Conservation (phyloP, 1,284 basidiomycete genomes). For the Austroboletus niveus region DNA sequence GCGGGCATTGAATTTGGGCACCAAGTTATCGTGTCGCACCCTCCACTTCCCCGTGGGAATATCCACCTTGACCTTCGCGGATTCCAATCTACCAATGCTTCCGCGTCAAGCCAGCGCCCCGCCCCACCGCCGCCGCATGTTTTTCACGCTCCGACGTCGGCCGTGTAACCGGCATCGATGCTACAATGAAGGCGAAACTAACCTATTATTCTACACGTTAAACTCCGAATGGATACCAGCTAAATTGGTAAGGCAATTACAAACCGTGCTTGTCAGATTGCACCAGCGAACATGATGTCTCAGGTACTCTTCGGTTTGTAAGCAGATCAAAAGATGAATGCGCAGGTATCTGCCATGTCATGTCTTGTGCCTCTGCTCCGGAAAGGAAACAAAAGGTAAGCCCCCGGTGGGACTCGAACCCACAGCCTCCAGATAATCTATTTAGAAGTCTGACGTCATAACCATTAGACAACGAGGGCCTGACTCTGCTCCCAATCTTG, state of each 20-base stretch:
- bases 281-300: no score
- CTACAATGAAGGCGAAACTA: no score
- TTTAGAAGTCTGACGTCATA: conserved; percentile 79
- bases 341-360: no score
- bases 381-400: conserved; percentile 28
- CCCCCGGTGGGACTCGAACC: conserved; percentile 74
- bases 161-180: conserved; percentile 1
- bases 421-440: conserved; percentile 73
- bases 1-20: conserved; percentile 41
- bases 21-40: conserved; percentile 37
- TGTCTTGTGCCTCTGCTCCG: no score
- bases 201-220: conserved; percentile 16
- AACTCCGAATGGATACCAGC: conserved; percentile 4
- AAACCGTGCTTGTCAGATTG: not conserved
- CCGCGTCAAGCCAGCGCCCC: conserved; percentile 33
- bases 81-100: conserved; percentile 32
- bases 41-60: conserved; percentile 33
- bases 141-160: conserved; percentile 9
- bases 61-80: conserved; percentile 29
- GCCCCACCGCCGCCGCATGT: no score
- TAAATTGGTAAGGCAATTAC: not conserved
- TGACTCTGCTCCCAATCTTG: not conserved
- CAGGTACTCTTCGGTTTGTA: no score
- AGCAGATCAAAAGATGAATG: no score
- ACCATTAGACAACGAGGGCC: conserved; percentile 74